A percentile compares a stretch with the other conserved stretches of the same genome.
Evolutionary conservation across 139 green algal species (phyloP).

Genomic region (Astrephomene gubernaculifera): DNA sequence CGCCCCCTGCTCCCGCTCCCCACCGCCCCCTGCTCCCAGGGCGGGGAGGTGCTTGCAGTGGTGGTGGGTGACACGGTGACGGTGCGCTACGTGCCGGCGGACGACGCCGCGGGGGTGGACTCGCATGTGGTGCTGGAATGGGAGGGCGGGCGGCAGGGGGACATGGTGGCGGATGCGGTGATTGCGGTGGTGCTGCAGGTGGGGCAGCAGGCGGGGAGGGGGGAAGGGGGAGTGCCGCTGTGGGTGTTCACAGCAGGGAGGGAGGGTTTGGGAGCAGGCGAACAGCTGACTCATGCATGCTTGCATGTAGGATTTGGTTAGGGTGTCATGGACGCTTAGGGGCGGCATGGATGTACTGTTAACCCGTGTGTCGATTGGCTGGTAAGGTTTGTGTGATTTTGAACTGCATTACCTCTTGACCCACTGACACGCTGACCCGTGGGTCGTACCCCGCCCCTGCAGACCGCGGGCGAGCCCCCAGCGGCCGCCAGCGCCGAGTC

Average conservation of each 20-base stretch:
- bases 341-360: too few relatives aligned
- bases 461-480: slow-evolving; percentile 66
- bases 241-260: neutral
- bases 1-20: neutral
- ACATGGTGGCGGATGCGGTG: slow-evolving; percentile 95
- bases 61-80: slow-evolving; percentile 27
- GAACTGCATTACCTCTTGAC: too few relatives aligned
- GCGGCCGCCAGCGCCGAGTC: slow-evolving; percentile 63
- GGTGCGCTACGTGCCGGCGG: slow-evolving; percentile 28
- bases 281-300: too few relatives aligned
- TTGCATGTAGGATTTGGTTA: too few relatives aligned
- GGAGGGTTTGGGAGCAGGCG: neutral
- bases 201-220: neutral
- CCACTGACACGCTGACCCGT: neutral
- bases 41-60: slow-evolving; percentile 13
- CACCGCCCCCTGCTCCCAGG: neutral
- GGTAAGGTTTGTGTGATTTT: too few relatives aligned
- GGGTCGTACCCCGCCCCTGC: neutral
- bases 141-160: slow-evolving; percentile 81
- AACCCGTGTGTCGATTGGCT: too few relatives aligned
- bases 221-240: neutral
- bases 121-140: slow-evolving; percentile 89
- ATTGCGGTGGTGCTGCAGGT: slow-evolving; percentile 90
- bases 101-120: neutral
- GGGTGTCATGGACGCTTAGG: too few relatives aligned